Evolutionary conservation across 2,329 filamentous ascomycete genomes (phyloP), one percentile per base, ranked within the genome.

Genomic region (Biscogniauxia mediterranea): DNA sequence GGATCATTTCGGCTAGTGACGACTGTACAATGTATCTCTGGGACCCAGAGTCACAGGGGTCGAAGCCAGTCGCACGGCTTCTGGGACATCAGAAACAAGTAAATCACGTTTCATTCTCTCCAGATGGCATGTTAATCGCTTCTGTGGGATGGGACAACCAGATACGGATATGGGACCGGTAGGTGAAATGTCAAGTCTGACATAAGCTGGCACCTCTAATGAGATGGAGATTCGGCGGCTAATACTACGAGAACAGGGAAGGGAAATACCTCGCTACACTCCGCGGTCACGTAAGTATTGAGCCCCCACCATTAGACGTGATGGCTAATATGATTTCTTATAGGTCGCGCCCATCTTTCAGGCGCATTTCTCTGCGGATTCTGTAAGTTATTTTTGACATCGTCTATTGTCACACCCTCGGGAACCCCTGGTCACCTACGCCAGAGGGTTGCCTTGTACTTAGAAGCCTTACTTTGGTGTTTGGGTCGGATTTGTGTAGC

Each of bases 1-100:
- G 91, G 26, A 79, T 98, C 3, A 91, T 96, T 2, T 96, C 93
- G 8, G 95, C 94, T 2, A 94, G 90, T 67, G 95, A 98, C 73
- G 95, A 99, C 75, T 96, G 93, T 75, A 97, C 93, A 5, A 94
- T 99, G 85, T 97, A 93, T 74, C 83, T 99, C 7, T 99, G 94
- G 94, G 91, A 96, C 62, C 93, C 93, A 0, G 82, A 88, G 9
- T 83, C 81, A 52, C 77, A 83, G 62, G 88, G 89, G 3, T 91
- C 83, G 7, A 97, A 98, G 75, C 93, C 94, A 0, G 81, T 98
- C 3, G 90, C 91, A n/a, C 84, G 93, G 38, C 85, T 98, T 78
- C 78, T 92, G n/a, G 95, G 95, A 1, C 95, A 99, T 72, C 92
- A 97, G 75, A 98, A 98, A 78, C 91, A 94, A 73, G 93, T 98